A percentile compares a stretch with the other conserved stretches of the same genome.
These are phyloP conservation scores for Tricholoma hemisulphureum DNA, from an alignment of 768 basidiomycete species.

Conservation along the genomic window DNA sequence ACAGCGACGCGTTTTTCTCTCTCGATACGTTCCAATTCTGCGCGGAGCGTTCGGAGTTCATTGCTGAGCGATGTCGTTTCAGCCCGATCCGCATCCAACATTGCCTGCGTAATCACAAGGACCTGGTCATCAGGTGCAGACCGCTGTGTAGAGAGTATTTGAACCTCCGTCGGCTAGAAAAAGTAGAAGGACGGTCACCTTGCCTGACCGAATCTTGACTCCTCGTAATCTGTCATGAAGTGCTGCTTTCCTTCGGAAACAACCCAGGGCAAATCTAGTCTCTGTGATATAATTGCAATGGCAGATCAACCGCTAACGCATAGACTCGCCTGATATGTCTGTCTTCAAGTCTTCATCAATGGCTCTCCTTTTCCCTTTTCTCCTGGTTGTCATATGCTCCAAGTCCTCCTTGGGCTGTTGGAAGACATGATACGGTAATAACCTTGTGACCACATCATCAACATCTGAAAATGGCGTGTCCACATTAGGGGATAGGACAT, in stretches of 20 bases:
- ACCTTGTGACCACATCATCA: conserved; percentile 62
- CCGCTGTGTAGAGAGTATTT: conserved; percentile 42
- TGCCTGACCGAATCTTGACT: conserved; percentile 51
- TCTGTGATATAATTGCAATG: conserved; percentile 39
- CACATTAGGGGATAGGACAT: conserved; percentile 60
- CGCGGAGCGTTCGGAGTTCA: conserved; percentile 60
- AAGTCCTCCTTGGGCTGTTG: conserved; percentile 73
- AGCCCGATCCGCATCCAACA: conserved; percentile 64
- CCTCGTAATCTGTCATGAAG: conserved; percentile 60
- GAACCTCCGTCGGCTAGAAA: background rate
- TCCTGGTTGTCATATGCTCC: conserved; percentile 19
- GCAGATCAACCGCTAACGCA: conserved; percentile 5
- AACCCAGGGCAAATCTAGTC: conserved; percentile 68
- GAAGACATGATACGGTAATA: conserved; percentile 79
- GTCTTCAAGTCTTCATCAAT: conserved; percentile 40
- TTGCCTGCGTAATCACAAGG: conserved; percentile 59
- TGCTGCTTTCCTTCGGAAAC: conserved; percentile 53
- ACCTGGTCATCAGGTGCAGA: conserved; percentile 60
- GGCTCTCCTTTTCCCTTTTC: conserved; percentile 67
- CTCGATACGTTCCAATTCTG: conserved; percentile 66
- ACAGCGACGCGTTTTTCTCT: conserved; percentile 60
- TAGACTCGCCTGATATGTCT: conserved; percentile 49
- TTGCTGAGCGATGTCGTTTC: conserved; percentile 56
- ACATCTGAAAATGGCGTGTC: conserved; percentile 67
- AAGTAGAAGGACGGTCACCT: conserved; percentile 40